A percentile compares a stretch with the other conserved stretches of the same genome.
phyloP scores from a whole-genome alignment of 148 eudicot species.

The Fagopyrum esculentum region DNA sequence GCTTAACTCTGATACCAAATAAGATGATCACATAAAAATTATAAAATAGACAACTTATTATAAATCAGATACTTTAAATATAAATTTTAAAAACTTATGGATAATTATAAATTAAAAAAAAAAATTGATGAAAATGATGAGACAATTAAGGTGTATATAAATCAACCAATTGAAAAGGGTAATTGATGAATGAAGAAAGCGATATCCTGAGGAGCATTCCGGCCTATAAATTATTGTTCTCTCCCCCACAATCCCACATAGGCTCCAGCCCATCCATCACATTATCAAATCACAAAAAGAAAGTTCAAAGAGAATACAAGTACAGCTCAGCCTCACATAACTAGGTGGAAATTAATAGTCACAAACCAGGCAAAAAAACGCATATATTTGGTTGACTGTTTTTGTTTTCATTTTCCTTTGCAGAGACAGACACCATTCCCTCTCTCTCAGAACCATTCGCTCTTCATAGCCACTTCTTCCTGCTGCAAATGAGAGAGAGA shows the following conservation, averaged over 20 bases:
- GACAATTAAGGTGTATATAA: too few relatives aligned
- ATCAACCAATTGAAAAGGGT: too few relatives aligned
- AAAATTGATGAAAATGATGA: too few relatives aligned
- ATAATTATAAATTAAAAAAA: too few relatives aligned
- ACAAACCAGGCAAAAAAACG: background rate
- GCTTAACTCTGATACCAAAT: too few relatives aligned
- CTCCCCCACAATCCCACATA: background rate
- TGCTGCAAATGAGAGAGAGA: background rate
- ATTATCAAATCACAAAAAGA: background rate
- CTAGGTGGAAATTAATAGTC: background rate
- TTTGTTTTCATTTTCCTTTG: background rate
- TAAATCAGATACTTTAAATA: too few relatives aligned
- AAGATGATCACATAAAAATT: too few relatives aligned
- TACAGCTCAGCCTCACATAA: conserved; percentile 4
- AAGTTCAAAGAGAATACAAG: background rate
- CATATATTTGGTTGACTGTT: conserved; percentile 3
- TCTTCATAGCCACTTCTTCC: background rate
- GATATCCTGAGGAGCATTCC: background rate
- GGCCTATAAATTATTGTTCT: background rate
- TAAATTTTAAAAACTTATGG: too few relatives aligned
- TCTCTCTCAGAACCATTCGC: conserved; percentile 1
- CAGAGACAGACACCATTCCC: background rate
- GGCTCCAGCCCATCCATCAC: conserved; percentile 1
- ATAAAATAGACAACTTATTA: too few relatives aligned
- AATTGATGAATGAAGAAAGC: background rate